Conservation (phyloP, 495 filamentous ascomycete species). For the Annulohypoxylon maeteangense region DNA sequence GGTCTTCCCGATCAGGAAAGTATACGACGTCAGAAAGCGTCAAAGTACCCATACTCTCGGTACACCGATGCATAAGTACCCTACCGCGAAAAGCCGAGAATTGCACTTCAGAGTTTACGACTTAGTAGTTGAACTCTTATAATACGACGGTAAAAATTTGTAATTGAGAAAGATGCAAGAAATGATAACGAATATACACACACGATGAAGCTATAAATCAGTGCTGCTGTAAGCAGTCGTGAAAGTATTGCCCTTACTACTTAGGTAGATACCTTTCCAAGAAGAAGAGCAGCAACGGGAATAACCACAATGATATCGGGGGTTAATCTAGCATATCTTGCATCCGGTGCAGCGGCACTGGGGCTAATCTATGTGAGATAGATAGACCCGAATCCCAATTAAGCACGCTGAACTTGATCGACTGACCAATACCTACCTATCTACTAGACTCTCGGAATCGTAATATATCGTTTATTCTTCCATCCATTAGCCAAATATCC, state of each 20-base stretch:
- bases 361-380: conserved; percentile 41
- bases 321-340: conserved; percentile 9
- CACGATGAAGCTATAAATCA: neutral
- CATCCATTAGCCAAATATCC: conserved; percentile 76
- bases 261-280: neutral
- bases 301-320: conserved; percentile 2
- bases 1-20: conserved; percentile 33
- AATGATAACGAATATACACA: neutral
- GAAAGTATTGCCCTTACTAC: neutral
- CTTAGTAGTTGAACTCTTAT: neutral
- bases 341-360: conserved; percentile 22
- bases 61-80: neutral
- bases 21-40: conserved; percentile 35
- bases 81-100: conserved; percentile 40
- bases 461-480: conserved; percentile 66
- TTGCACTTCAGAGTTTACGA: neutral
- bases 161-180: neutral
- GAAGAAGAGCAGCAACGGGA: neutral
- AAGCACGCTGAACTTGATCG: neutral
- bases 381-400: neutral
- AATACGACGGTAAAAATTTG: neutral
- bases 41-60: conserved; percentile 12
- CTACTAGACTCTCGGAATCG: conserved; percentile 42
- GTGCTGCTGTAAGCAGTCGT: neutral
- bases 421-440: conserved; percentile 22